phyloP scores from a whole-genome alignment of 345 rosid species.

The Salix exigua region DNA sequence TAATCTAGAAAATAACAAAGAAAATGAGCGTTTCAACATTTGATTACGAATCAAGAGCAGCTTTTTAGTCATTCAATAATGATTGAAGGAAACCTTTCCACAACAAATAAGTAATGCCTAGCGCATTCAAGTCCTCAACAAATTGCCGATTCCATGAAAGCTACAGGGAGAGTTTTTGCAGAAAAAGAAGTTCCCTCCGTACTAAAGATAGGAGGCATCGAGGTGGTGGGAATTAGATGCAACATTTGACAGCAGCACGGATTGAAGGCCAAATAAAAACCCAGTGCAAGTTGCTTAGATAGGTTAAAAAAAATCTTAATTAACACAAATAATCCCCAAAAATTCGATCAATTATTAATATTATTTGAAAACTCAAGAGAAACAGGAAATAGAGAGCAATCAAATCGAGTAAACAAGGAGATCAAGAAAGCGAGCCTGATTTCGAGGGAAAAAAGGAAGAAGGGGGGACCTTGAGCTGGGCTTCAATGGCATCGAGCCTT shows the following conservation, averaged over 20 bases:
- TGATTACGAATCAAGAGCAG: not conserved
- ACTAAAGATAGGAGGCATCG: too few species aligned
- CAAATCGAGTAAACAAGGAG: not conserved
- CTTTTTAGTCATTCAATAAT: not conserved
- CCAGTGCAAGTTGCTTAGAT: not conserved
- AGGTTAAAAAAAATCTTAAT: not conserved
- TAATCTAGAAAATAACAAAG: too few species aligned
- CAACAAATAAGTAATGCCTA: not conserved
- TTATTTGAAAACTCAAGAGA: not conserved
- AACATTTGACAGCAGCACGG: not conserved
- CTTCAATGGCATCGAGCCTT: conserved; percentile 72
- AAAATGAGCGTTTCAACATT: too few species aligned
- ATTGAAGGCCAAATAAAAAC: not conserved
- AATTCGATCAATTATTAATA: too few species aligned
- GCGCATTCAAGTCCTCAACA: not conserved
- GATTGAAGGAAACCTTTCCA: not conserved
- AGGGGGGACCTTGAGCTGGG: conserved; percentile 59
- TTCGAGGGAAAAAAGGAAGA: not conserved
- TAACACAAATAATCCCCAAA: not conserved
- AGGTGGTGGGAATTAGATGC: too few species aligned
- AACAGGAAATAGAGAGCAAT: not conserved
- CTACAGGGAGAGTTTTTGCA: not conserved
- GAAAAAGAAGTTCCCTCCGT: not conserved
- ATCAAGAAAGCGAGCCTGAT: not conserved
- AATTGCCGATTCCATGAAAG: not conserved